Evolutionary conservation across 2,329 filamentous ascomycete genomes (phyloP).

Genomic region (Penicillium palitans): DNA sequence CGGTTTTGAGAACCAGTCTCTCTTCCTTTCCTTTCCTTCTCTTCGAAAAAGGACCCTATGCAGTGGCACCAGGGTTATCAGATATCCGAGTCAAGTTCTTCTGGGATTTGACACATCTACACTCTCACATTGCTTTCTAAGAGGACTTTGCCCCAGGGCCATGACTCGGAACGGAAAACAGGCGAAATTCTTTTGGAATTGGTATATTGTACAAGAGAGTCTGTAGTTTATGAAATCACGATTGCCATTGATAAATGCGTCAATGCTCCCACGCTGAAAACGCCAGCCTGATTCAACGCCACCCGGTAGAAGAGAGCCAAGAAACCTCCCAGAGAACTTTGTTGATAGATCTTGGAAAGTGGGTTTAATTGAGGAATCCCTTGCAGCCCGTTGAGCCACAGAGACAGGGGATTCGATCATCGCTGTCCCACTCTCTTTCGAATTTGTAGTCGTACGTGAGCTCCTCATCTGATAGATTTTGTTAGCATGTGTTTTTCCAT

Average conservation of each 20-base stretch:
- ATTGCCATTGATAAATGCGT: slow-evolving; percentile 19
- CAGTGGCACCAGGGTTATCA: not conserved
- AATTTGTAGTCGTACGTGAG: slow-evolving; percentile 99
- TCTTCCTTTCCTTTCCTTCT: not conserved
- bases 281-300: slow-evolving; percentile 17
- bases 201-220: slow-evolving; percentile 31
- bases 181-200: slow-evolving; percentile 18
- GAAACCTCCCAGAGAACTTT: not conserved
- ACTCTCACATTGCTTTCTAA: not conserved
- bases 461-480: slow-evolving; percentile 75
- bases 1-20: not conserved
- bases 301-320: slow-evolving; percentile 9
- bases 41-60: not conserved
- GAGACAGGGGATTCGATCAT: slow-evolving; percentile 94
- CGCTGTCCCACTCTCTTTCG: slow-evolving; percentile 90
- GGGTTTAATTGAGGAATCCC: slow-evolving; percentile 87
- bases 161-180: not conserved
- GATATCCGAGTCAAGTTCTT: not conserved
- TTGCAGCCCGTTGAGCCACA: slow-evolving; percentile 96
- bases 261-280: slow-evolving; percentile 19
- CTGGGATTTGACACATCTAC: not conserved
- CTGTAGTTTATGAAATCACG: slow-evolving; percentile 24
- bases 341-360: not conserved
- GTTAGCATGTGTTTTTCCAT: slow-evolving; percentile 19
- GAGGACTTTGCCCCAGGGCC: not conserved